Conservation (phyloP, 345 rosid genomes). For the Salix purpurea region DNA sequence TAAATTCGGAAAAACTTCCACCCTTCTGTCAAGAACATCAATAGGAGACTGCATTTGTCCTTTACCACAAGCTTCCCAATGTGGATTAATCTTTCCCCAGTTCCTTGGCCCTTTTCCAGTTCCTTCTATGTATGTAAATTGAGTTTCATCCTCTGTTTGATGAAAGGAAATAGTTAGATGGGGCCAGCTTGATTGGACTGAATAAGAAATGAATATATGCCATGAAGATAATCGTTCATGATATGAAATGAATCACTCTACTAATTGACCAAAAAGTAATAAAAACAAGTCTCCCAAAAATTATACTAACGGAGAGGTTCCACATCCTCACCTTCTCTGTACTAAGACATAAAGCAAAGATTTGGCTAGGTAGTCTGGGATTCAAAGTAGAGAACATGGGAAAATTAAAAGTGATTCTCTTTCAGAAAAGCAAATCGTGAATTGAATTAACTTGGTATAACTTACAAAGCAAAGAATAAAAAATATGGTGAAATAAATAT, state of each 20-base stretch:
- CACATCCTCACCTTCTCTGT: background rate
- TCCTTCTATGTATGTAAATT: slow-evolving; percentile 36
- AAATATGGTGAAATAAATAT: background rate
- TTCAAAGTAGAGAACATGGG: background rate
- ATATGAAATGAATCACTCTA: background rate
- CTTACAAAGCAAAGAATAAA: background rate
- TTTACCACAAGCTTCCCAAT: slow-evolving; percentile 46
- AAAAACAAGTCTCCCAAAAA: background rate
- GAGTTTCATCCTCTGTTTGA: slow-evolving; percentile 37
- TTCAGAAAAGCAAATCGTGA: background rate
- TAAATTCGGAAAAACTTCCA: slow-evolving; percentile 15
- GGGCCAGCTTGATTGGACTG: background rate
- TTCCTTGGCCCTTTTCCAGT: slow-evolving; percentile 40
- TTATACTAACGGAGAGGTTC: background rate
- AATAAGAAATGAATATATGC: background rate
- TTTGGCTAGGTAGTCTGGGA: background rate
- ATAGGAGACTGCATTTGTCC: slow-evolving; percentile 71
- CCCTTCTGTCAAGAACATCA: slow-evolving; percentile 36
- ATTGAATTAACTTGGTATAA: background rate
- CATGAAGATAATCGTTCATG: background rate
- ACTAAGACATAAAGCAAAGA: background rate
- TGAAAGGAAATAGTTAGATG: background rate
- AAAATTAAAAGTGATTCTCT: background rate
- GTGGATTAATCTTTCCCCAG: slow-evolving; percentile 46
- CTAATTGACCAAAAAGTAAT: background rate